A percentile compares a stretch with the other conserved stretches of the same genome.
phyloP scores from a whole-genome alignment of 2,329 filamentous ascomycete species.

The Neonectria neomacrospora region DNA sequence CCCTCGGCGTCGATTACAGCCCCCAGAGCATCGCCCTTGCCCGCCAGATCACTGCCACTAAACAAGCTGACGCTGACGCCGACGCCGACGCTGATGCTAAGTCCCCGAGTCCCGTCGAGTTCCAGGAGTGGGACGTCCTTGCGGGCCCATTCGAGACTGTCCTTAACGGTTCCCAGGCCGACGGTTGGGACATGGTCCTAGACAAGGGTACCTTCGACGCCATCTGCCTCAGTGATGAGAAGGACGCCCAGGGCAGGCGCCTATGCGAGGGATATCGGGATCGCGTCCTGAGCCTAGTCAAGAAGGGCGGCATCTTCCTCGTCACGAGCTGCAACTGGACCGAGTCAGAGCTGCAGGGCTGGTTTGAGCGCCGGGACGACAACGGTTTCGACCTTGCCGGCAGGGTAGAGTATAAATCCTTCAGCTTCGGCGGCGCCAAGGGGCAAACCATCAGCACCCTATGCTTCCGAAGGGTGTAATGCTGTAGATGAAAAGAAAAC shows the following conservation, averaged over 20 bases:
- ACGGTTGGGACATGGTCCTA: slow-evolving; percentile 88
- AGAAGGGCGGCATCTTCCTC: slow-evolving; percentile 76
- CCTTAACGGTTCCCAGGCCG: slow-evolving; percentile 42
- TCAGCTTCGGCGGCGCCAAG: slow-evolving; percentile 88
- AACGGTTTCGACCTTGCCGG: slow-evolving; percentile 69
- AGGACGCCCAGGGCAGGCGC: slow-evolving; percentile 63
- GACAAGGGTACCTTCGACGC: slow-evolving; percentile 99
- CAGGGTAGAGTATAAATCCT: slow-evolving; percentile 83
- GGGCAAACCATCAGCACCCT: slow-evolving; percentile 91
- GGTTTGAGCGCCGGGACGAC: slow-evolving; percentile 70
- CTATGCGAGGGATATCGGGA: slow-evolving; percentile 80
- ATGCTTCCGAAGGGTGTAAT: slow-evolving; percentile 72
- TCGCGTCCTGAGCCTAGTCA: slow-evolving; percentile 75
- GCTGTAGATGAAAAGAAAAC: slow-evolving; percentile 4
- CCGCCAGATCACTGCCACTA: slow-evolving; percentile 63
- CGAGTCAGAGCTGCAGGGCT: slow-evolving; percentile 81
- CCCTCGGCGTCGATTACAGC: slow-evolving; percentile 93
- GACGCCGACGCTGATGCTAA: slow-evolving; percentile 45
- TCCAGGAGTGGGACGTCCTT: slow-evolving; percentile 73
- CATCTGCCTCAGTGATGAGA: slow-evolving; percentile 77
- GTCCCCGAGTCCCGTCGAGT: slow-evolving; percentile 49
- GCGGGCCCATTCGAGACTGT: slow-evolving; percentile 52
- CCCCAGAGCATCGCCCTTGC: slow-evolving; percentile 79
- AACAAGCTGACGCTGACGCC: slow-evolving; percentile 32
- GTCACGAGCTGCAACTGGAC: slow-evolving; percentile 99